These are phyloP conservation scores for Podaxis carcinomalis DNA, from an alignment of 768 basidiomycete genomes.

Conservation along the genomic window DNA sequence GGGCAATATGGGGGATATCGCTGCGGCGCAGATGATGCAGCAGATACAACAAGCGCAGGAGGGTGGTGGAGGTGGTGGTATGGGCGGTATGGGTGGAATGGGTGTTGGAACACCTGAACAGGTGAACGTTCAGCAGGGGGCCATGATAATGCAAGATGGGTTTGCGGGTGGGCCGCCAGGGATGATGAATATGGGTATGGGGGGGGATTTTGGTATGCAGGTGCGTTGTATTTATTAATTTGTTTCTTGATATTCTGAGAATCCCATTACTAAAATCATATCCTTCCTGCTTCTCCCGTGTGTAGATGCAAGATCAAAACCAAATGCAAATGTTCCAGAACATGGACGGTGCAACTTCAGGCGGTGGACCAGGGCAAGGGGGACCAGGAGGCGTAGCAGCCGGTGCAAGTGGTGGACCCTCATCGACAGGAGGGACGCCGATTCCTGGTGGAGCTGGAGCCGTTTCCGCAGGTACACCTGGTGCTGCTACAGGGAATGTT, in stretches of 20 bases:
- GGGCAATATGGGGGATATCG: constrained; percentile 56
- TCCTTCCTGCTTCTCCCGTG: not conserved
- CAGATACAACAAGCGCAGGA: constrained; percentile 7
- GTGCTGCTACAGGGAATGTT: not conserved
- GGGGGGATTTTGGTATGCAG: constrained; percentile 71
- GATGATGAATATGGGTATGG: constrained; percentile 73
- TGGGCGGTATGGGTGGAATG: constrained; percentile 4
- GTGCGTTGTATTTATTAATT: constrained; percentile 33
- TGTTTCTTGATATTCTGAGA: not conserved
- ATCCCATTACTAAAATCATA: constrained; percentile 15
- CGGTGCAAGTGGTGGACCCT: not conserved
- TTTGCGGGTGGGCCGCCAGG: constrained; percentile 41
- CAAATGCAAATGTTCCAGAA: constrained; percentile 65
- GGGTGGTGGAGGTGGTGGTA: not conserved
- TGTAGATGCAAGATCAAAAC: constrained; percentile 45
- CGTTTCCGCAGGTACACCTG: not conserved
- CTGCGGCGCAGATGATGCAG: constrained; percentile 20
- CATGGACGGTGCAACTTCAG: constrained; percentile 41
- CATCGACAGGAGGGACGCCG: not conserved
- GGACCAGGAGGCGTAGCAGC: constrained; percentile 29
- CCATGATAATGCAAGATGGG: constrained; percentile 45
- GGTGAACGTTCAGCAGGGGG: constrained; percentile 16
- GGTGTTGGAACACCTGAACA: constrained; percentile 36
- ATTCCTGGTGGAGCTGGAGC: not conserved
- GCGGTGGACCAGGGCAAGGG: constrained; percentile 22